Evolutionary conservation across 108 stramenopile genomes (phyloP).

Genomic region (Seminavis robusta): DNA sequence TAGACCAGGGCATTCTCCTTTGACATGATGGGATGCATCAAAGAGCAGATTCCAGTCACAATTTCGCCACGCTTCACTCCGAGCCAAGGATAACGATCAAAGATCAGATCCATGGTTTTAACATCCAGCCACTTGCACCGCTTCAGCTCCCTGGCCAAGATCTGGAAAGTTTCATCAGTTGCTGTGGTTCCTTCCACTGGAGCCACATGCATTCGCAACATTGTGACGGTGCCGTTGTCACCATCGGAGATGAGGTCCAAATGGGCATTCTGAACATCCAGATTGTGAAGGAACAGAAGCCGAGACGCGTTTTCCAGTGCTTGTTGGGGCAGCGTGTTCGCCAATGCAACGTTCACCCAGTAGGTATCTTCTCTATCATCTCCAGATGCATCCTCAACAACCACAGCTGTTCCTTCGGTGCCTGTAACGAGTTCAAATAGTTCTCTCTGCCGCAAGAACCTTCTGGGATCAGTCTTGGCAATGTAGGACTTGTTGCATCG

Average conservation of each 20-base stretch:
- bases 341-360: conserved; percentile 91
- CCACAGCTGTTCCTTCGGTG: conserved; percentile 83
- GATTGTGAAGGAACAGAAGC: conserved; percentile 72
- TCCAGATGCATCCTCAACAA: conserved; percentile 44
- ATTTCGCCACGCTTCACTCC: conserved; percentile 83
- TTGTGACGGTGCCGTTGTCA: conserved; percentile 87
- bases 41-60: conserved; percentile 83
- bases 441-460: conserved; percentile 76
- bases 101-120: conserved; percentile 81
- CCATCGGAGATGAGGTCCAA: conserved; percentile 89
- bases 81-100: conserved; percentile 72
- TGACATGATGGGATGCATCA: conserved; percentile 89
- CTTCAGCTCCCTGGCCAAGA: conserved; percentile 68
- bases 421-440: conserved; percentile 81
- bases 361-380: conserved; percentile 32
- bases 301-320: conserved; percentile 83
- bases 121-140: conserved; percentile 92
- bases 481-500: conserved; percentile 77
- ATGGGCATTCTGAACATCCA: conserved; percentile 89
- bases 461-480: conserved; percentile 53
- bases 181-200: conserved; percentile 17
- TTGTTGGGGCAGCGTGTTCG: conserved; percentile 86
- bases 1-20: conserved; percentile 79
- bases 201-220: conserved; percentile 81
- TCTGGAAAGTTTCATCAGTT: conserved; percentile 27